Conservation (phyloP, 495 filamentous ascomycete genomes). For the Thozetella sp. region DNA sequence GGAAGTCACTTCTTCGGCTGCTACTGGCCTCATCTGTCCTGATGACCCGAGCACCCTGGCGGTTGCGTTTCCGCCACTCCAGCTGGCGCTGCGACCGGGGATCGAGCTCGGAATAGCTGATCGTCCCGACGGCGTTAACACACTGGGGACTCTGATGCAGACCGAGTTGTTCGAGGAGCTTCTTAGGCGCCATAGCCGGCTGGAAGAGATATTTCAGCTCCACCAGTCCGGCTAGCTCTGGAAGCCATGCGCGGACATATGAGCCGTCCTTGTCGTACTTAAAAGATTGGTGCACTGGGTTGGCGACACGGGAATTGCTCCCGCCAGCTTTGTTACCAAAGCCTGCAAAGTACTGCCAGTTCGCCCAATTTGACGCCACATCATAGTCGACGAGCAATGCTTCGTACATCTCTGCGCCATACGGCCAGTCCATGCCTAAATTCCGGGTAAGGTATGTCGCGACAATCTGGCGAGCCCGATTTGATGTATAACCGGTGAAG, state of each 20-base stretch:
- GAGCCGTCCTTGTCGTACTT: constrained; percentile 69
- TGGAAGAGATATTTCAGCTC: constrained; percentile 63
- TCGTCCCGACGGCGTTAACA: constrained; percentile 56
- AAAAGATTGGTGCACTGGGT: constrained; percentile 70
- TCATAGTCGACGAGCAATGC: constrained; percentile 71
- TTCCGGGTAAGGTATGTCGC: constrained; percentile 71
- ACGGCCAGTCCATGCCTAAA: constrained; percentile 71
- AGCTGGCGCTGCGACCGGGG: too few species aligned
- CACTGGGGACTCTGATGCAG: constrained; percentile 51
- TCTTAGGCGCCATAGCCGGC: constrained; percentile 58
- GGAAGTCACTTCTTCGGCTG: too few species aligned
- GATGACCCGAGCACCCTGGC: too few species aligned
- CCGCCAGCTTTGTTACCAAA: constrained; percentile 72
- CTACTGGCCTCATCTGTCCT: too few species aligned
- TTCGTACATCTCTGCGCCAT: constrained; percentile 81
- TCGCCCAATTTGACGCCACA: constrained; percentile 70
- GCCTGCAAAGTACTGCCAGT: constrained; percentile 75
- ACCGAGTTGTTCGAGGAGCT: constrained; percentile 50
- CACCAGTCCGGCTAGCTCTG: constrained; percentile 54
- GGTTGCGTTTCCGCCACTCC: too few species aligned
- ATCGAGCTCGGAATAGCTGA: constrained; percentile 53
- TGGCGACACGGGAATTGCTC: constrained; percentile 63
- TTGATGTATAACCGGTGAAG: constrained; percentile 72
- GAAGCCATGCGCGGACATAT: constrained; percentile 68
- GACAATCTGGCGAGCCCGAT: constrained; percentile 71